A percentile compares a stretch with the other conserved stretches of the same genome.
phyloP scores from a whole-genome alignment of 139 green algal species.

The Volvox reticuliferus region DNA sequence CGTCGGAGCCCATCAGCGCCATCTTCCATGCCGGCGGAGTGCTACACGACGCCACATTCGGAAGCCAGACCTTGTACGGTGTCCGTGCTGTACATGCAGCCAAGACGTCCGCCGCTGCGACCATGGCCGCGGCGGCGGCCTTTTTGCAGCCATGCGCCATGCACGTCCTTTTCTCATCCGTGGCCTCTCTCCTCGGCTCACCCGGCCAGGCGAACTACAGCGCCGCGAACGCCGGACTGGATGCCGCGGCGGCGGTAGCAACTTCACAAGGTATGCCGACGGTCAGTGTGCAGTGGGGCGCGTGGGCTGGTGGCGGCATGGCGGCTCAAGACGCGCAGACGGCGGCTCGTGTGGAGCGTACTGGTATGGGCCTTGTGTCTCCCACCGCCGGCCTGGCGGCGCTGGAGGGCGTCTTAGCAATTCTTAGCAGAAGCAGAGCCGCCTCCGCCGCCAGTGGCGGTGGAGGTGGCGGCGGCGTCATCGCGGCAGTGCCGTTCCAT shows the following conservation, averaged over 20 bases:
- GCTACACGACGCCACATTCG: constrained; percentile 69
- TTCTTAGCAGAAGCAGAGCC: constrained; percentile 16
- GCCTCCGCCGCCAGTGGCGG: not conserved
- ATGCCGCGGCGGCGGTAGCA: constrained; percentile 51
- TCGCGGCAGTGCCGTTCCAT: constrained; percentile 61
- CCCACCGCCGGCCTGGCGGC: constrained; percentile 62
- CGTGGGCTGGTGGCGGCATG: constrained; percentile 90
- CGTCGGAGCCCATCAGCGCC: not conserved
- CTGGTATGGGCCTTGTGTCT: constrained; percentile 78
- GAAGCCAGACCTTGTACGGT: constrained; percentile 56
- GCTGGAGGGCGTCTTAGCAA: constrained; percentile 50
- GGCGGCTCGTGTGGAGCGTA: constrained; percentile 74
- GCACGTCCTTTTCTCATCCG: constrained; percentile 85
- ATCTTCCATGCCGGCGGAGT: constrained; percentile 79
- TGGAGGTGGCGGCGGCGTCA: not conserved
- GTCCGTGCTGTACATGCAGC: constrained; percentile 55
- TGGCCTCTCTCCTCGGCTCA: constrained; percentile 84
- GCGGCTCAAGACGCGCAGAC: constrained; percentile 72
- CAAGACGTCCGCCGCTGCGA: not conserved
- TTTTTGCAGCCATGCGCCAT: constrained; percentile 2
- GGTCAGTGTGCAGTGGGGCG: constrained; percentile 89
- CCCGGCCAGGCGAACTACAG: constrained; percentile 89
- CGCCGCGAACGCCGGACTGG: constrained; percentile 83
- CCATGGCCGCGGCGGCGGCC: not conserved
- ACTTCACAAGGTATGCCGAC: constrained; percentile 47